Evolutionary conservation across 2,329 filamentous ascomycete species (phyloP), one percentile per base, ranked within the genome.

Genomic region (Alternaria gaisen): DNA sequence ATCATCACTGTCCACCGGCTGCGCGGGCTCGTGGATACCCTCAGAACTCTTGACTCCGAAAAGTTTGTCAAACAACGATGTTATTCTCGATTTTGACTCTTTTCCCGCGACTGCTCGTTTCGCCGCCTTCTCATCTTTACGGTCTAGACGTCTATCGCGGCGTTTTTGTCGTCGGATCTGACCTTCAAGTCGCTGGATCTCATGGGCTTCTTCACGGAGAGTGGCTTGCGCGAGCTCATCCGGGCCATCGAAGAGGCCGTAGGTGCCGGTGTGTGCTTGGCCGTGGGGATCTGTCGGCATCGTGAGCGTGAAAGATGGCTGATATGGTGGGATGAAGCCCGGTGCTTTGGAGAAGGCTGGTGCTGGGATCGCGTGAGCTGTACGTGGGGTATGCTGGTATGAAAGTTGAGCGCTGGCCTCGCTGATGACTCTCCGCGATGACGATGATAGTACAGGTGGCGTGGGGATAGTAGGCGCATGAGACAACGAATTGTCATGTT

Each of bases 161-260:
- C 48, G 59, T 51, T 56, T 26, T 11, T 55, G 47, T 0, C 53
- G 50, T 2, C 60, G 56, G 14, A 65, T 58, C 9, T 34, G 28
- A 30, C 26, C 32, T 32, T 56, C 32, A 4, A 60, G 42, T 0
- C 40, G 34, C 5, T 55, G 44, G 7, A 51, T 42, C 20, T 60
- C 56, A 34, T 60, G 50, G 1, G 58, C 36, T 38, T 60, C 56
- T 9, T 46, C 50, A 18, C 36, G 48, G 3, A 43, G 34, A 1
- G 60, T 46, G 11, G 44, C 24, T 2, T 48, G 16, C 8, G 47
- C 51, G 20, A 47, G n/a, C 47, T 68, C 67, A 36, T 65, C 59
- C 0, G 36, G 43, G 38, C 68, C 66, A 47, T 71, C 68, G 51
- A 68, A 71, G 51, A 71, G 61, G 24, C 68, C 66, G 34, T 63